Base-by-base conservation (phyloP, 169 alveolate genomes). In the Besnoitia besnoiti region DNA sequence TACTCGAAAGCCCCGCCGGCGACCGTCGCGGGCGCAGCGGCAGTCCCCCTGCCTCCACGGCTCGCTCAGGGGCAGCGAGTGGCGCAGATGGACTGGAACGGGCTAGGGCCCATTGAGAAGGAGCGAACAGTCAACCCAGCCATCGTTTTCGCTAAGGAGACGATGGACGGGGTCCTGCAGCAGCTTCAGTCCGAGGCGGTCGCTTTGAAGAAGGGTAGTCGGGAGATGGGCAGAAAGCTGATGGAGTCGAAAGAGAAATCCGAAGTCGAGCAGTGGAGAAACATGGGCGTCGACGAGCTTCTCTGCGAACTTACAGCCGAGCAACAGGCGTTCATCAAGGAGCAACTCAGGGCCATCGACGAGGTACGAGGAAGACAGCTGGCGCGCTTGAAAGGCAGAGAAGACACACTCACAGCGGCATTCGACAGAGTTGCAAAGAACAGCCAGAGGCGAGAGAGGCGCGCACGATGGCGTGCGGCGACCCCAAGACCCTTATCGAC, bases 281-380 rank as follows among this genome's bases (percentile, higher is more conserved):
- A 50, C 88, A 91, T 82, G 89, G 61, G 88, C 47, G 94, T 90
- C 37, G 80, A 85, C 67, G 91, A 89, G 85, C 91, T 62, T n/a
- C 46, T 91, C 89, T 46, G 91, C 42, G 94, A 82, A 37, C 59
- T 91, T 35, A 91, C 67, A 4, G 33, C 21, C 40, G 94, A 91
- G 89, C 94, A 91, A 42, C 94, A 91, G 49, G 91, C 91, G 7
- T 80, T 91, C 44, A 82, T 91, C 73, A 90, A 84, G 88, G 94
- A 91, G 80, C 94, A 91, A 82, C 88, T 91, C 27, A 91, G 94
- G 27, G 87, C 91, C 49, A 82, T 91, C 35, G 94, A 91, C 50
- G 89, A 91, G 94, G 93, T 33, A 47, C 27, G 62, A 14, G n/a
- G 67, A 51, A 14, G 67, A 24, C n/a, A 51, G 67, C 67, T n/a